phyloP scores from a whole-genome alignment of 2,329 filamentous ascomycete genomes.

The Parascedosporium putredinis region DNA sequence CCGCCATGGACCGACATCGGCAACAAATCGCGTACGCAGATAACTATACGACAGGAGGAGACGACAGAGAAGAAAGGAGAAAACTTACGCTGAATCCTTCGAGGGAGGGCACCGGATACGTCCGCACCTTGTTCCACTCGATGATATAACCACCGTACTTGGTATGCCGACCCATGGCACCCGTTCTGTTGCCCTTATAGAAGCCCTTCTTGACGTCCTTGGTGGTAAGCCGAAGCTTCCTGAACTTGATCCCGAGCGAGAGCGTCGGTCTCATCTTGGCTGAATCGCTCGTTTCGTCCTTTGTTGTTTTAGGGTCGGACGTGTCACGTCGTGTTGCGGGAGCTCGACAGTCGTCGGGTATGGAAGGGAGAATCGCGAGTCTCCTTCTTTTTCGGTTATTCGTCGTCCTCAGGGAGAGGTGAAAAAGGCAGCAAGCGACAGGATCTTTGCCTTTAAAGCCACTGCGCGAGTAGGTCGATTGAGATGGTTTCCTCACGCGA shows the following conservation, averaged over 20 bases:
- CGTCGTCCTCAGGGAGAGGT: no score
- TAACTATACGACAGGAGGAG: background rate
- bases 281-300: background rate
- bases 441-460: no score
- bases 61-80: background rate
- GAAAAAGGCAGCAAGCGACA: no score
- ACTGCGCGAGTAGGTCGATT: no score
- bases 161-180: slow-evolving; percentile 76
- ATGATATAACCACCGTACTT: slow-evolving; percentile 76
- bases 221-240: slow-evolving; percentile 74
- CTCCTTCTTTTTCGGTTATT: no score
- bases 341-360: no score
- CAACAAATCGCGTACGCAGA: no score
- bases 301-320: background rate
- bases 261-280: slow-evolving; percentile 56
- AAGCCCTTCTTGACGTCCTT: slow-evolving; percentile 89
- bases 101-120: slow-evolving; percentile 71
- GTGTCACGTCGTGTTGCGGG: no score
- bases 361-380: no score
- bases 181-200: slow-evolving; percentile 93
- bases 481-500: background rate
- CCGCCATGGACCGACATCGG: no score
- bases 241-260: slow-evolving; percentile 55
- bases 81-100: slow-evolving; percentile 60
- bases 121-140: slow-evolving; percentile 80